phyloP scores from a whole-genome alignment of 768 basidiomycete species.

The Panaeolus papilionaceus region DNA sequence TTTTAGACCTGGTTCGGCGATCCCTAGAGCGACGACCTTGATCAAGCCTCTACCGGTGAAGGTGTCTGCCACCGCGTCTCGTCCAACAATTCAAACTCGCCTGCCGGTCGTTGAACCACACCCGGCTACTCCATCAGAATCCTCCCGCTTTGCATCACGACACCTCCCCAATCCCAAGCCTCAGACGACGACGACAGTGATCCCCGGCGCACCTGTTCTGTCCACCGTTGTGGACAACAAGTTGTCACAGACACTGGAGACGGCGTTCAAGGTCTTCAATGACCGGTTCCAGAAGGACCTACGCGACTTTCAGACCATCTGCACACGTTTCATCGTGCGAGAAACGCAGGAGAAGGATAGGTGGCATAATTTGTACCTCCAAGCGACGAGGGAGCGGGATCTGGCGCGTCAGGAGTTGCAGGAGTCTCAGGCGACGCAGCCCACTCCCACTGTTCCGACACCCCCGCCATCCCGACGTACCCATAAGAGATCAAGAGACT shows the following conservation, averaged over 20 bases:
- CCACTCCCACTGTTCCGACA: neutral
- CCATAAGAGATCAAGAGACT: neutral
- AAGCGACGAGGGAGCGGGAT: neutral
- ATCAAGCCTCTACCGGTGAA: neutral
- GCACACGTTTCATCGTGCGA: neutral
- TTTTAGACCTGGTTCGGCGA: neutral
- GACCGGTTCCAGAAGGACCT: neutral
- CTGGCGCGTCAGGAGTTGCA: neutral
- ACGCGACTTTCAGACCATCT: slow-evolving; percentile 2
- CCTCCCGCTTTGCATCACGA: neutral
- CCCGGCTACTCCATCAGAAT: neutral
- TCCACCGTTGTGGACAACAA: neutral
- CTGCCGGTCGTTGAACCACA: neutral
- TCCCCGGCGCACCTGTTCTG: neutral
- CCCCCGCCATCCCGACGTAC: neutral
- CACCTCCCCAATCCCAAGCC: neutral
- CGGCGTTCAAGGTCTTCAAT: slow-evolving; percentile 7
- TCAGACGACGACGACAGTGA: neutral
- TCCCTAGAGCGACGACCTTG: neutral
- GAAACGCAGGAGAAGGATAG: slow-evolving; percentile 8
- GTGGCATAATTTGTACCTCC: neutral
- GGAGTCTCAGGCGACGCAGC: neutral
- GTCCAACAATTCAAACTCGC: neutral
- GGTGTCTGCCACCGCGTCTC: neutral
- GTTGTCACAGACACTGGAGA: neutral